Percentiles rank a stretch among this genome's conserved stretches.
These are phyloP conservation scores for Delitschia confertaspora DNA, from an alignment of 495 filamentous ascomycete species.

Conservation along the genomic window DNA sequence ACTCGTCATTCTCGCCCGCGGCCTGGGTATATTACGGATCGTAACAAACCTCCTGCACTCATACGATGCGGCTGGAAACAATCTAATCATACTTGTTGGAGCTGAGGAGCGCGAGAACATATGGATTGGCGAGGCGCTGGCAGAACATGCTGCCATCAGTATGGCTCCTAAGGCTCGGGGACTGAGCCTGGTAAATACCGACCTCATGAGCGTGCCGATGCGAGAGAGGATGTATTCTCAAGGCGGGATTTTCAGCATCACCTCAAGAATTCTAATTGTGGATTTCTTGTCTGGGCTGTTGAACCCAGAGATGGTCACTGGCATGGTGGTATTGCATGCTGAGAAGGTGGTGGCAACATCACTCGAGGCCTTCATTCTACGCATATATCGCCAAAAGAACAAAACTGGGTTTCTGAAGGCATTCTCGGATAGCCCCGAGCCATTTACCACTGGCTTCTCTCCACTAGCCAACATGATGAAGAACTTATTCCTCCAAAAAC, in stretches of 20 bases:
- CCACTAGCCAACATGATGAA: slow-evolving; percentile 86
- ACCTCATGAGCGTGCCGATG: slow-evolving; percentile 74
- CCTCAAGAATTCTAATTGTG: slow-evolving; percentile 87
- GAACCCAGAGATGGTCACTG: slow-evolving; percentile 76
- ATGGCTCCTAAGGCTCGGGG: slow-evolving; percentile 68
- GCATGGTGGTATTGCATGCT: slow-evolving; percentile 79
- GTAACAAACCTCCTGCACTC: slow-evolving; percentile 92
- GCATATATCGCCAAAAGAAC: slow-evolving; percentile 88
- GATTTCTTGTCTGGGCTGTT: slow-evolving; percentile 79
- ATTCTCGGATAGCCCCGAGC: slow-evolving; percentile 89
- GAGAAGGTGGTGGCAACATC: slow-evolving; percentile 83
- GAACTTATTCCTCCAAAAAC: slow-evolving; percentile 83
- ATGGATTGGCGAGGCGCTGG: slow-evolving; percentile 54
- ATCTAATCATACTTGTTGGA: slow-evolving; percentile 80
- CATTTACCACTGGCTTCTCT: slow-evolving; percentile 82
- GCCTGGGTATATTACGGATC: slow-evolving; percentile 80
- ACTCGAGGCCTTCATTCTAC: slow-evolving; percentile 86
- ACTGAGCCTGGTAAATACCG: slow-evolving; percentile 86
- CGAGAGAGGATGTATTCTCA: slow-evolving; percentile 81
- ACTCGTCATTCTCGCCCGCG: slow-evolving; percentile 81
- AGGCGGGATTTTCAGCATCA: slow-evolving; percentile 93
- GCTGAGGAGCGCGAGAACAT: slow-evolving; percentile 84
- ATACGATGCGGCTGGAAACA: slow-evolving; percentile 92
- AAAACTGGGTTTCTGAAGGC: slow-evolving; percentile 90
- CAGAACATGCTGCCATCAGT: slow-evolving; percentile 86